These are phyloP conservation scores for Pulveroboletus sp. DNA, from an alignment of 768 basidiomycete genomes.

Conservation along the genomic window DNA sequence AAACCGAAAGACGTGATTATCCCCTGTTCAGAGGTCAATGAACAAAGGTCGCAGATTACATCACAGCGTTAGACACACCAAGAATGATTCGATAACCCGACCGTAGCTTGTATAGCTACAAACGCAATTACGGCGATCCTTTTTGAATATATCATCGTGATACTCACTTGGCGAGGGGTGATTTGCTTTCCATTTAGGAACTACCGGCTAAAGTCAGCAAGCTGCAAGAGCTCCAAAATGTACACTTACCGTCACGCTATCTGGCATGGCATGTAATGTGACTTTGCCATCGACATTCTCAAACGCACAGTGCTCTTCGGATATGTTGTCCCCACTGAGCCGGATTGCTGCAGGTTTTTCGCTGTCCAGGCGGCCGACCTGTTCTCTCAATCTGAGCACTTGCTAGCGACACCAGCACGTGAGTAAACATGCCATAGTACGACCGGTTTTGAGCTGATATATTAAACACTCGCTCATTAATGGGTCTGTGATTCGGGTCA, in stretches of 20 bases:
- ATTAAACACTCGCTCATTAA: conserved; percentile 95
- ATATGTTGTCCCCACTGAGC: conserved; percentile 87
- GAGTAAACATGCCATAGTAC: conserved; percentile 55
- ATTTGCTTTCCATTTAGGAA: conserved; percentile 94
- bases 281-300: conserved; percentile 85
- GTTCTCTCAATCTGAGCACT: conserved; percentile 11
- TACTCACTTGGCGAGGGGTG: conserved; percentile 62
- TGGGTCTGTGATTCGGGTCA: conserved; percentile 54
- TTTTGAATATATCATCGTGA: background rate
- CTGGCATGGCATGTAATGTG: conserved; percentile 68
- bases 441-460: conserved; percentile 86
- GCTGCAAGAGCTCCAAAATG: background rate
- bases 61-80: conserved; percentile 43
- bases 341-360: conserved; percentile 81
- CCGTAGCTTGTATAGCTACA: conserved; percentile 72
- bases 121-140: conserved; percentile 10
- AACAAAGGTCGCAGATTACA: background rate
- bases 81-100: conserved; percentile 97
- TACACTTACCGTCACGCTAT: conserved; percentile 73
- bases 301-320: conserved; percentile 89
- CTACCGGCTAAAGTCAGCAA: conserved; percentile 35
- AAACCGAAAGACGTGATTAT: conserved; percentile 96
- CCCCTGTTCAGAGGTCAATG: conserved; percentile 48
- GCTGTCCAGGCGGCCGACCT: conserved; percentile 88
- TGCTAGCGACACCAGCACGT: conserved; percentile 1